phyloP scores from a whole-genome alignment of 2,329 filamentous ascomycete species.

The Aspergillus nomiae region DNA sequence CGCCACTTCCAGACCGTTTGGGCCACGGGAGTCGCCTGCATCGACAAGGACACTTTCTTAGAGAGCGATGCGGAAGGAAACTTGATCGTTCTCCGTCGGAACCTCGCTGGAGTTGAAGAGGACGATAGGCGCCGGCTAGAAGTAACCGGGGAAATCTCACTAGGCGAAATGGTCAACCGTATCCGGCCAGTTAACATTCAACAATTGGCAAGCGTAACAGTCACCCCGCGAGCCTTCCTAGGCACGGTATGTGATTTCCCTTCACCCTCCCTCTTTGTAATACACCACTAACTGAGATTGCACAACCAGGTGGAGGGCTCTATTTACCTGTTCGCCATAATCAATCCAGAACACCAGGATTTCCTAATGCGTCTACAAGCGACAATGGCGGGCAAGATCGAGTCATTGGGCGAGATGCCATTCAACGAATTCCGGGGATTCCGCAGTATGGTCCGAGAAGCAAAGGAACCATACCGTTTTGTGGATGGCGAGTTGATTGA shows the following conservation, averaged over 20 bases:
- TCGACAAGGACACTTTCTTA: constrained; percentile 75
- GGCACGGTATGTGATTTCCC: constrained; percentile 68
- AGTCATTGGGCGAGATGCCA: constrained; percentile 70
- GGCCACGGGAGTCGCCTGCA: constrained; percentile 74
- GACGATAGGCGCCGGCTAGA: constrained; percentile 73
- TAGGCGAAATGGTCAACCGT: constrained; percentile 92
- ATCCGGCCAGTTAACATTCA: constrained; percentile 75
- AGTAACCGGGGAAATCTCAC: constrained; percentile 75
- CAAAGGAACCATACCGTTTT: constrained; percentile 79
- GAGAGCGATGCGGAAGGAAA: constrained; percentile 88
- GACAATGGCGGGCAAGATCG: constrained; percentile 66
- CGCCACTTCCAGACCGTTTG: constrained; percentile 81
- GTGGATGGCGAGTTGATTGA: constrained; percentile 92
- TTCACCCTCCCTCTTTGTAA: neutral
- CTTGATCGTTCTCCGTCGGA: constrained; percentile 74
- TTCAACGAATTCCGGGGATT: constrained; percentile 84
- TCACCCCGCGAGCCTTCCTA: constrained; percentile 82
- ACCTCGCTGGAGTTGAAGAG: constrained; percentile 69
- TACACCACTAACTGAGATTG: neutral
- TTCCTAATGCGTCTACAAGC: constrained; percentile 80
- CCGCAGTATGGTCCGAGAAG: constrained; percentile 68
- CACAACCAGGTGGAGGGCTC: constrained; percentile 74
- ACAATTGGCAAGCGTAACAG: constrained; percentile 63
- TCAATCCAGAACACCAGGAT: constrained; percentile 72
- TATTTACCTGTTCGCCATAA: constrained; percentile 84